phyloP scores from a whole-genome alignment of 2,329 filamentous ascomycete species.

The Mycosphaerella arachidis region DNA sequence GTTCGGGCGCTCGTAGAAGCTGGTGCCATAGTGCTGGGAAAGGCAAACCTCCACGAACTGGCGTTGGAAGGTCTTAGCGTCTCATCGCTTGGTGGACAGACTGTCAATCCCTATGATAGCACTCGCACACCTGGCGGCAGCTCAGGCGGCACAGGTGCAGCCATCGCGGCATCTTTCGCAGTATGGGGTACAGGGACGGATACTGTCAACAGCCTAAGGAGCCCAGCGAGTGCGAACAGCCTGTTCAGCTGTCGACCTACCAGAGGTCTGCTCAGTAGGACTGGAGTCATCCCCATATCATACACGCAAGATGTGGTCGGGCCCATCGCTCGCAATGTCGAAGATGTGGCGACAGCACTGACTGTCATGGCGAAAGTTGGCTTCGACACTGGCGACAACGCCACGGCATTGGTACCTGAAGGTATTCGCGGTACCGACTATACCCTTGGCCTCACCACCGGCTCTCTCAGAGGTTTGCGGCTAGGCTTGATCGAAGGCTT shows the following conservation, averaged over 20 bases:
- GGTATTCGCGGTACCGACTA: slow-evolving; percentile 46
- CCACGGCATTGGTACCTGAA: slow-evolving; percentile 46
- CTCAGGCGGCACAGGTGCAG: slow-evolving; percentile 59
- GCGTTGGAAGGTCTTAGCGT: slow-evolving; percentile 61
- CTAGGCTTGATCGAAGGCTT: slow-evolving; percentile 54
- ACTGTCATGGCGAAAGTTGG: slow-evolving; percentile 45
- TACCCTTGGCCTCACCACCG: slow-evolving; percentile 35
- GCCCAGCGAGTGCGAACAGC: slow-evolving; percentile 58
- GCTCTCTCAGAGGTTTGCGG: slow-evolving; percentile 38
- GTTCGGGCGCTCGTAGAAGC: slow-evolving; percentile 30
- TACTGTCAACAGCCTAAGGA: slow-evolving; percentile 56
- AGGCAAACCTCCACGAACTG: slow-evolving; percentile 53
- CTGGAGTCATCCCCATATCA: slow-evolving; percentile 31
- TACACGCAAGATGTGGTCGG: slow-evolving; percentile 33
- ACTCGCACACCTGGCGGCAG: slow-evolving; percentile 62
- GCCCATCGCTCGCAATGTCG: slow-evolving; percentile 30
- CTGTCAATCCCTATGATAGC: slow-evolving; percentile 61
- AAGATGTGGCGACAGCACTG: slow-evolving; percentile 31
- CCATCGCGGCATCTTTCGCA: slow-evolving; percentile 55
- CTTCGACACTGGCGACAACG: slow-evolving; percentile 50
- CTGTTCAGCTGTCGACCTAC: slow-evolving; percentile 56
- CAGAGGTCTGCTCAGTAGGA: slow-evolving; percentile 28
- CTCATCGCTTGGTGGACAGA: slow-evolving; percentile 61
- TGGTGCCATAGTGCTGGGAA: slow-evolving; percentile 33
- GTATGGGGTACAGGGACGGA: slow-evolving; percentile 43